These are phyloP conservation scores for Suhomyces bribrorum DNA, from an alignment of 1,139 yeast species.

Conservation along the genomic window DNA sequence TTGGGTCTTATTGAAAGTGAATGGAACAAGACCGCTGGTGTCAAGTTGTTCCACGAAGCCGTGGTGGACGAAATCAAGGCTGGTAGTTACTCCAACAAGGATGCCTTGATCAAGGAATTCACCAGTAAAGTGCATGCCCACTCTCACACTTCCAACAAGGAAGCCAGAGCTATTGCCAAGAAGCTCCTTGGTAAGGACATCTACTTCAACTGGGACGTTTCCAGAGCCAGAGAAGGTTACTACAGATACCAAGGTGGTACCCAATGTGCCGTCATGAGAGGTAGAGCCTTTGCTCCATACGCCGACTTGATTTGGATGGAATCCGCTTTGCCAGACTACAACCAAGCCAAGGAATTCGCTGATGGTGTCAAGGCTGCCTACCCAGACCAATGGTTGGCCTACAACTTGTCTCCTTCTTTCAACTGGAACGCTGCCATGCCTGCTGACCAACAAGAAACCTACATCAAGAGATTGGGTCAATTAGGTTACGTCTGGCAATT, in stretches of 20 bases:
- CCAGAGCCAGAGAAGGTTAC: conserved; percentile 97
- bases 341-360: conserved; percentile 93
- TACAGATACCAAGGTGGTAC: conserved; percentile 97
- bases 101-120: conserved; percentile 65
- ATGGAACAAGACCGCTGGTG: conserved; percentile 83
- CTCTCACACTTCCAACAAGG: conserved; percentile 71
- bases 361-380: conserved; percentile 78
- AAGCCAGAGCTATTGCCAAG: conserved; percentile 77
- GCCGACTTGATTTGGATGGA: conserved; percentile 99
- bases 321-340: conserved; percentile 90
- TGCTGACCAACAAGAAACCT: conserved; percentile 83
- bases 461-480: conserved; percentile 81
- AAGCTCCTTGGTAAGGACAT: conserved; percentile 80
- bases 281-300: conserved; percentile 92
- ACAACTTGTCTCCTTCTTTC: conserved; percentile 95
- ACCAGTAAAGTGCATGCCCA: conserved; percentile 71
- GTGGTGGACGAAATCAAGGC: conserved; percentile 79
- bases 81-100: conserved; percentile 63
- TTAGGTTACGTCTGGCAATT: conserved; percentile 98
- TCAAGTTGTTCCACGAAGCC: conserved; percentile 89
- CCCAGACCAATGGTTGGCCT: conserved; percentile 95
- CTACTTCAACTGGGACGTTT: conserved; percentile 93
- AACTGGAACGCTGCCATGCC: conserved; percentile 97
- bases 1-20: conserved; percentile 75
- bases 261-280: conserved; percentile 96